Conservation (phyloP, 305 asterid genomes). For the Solanum hybrid region DNA sequence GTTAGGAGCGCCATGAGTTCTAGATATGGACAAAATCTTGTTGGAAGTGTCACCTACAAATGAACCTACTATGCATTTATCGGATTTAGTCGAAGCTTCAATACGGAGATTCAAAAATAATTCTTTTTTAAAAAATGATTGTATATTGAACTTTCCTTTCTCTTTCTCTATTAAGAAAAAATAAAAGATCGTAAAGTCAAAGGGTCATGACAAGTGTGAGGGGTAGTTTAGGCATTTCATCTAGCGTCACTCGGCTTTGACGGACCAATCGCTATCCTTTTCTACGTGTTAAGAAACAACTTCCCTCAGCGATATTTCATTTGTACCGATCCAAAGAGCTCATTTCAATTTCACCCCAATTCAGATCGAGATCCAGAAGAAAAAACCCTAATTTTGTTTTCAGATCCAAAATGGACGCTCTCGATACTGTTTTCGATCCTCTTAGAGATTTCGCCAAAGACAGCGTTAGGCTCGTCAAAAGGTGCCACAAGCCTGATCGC, state of each 20-base stretch:
- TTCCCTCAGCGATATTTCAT: neutral
- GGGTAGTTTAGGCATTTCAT: neutral
- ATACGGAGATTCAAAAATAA: too few species aligned
- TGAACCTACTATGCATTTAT: too few species aligned
- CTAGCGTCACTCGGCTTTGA: conserved; percentile 1
- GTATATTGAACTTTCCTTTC: too few species aligned
- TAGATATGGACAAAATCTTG: neutral
- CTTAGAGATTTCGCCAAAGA: conserved; percentile 81
- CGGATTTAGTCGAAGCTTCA: too few species aligned
- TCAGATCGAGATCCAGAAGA: neutral
- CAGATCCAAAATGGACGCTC: conserved; percentile 46
- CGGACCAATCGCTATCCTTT: neutral
- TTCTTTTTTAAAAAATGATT: too few species aligned
- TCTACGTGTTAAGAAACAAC: neutral
- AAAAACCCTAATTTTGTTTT: neutral
- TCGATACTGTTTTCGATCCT: conserved; percentile 85
- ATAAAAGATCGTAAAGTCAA: neutral
- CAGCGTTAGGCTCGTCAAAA: conserved; percentile 82
- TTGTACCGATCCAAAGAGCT: neutral
- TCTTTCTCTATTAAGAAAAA: too few species aligned
- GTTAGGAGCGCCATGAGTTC: neutral
- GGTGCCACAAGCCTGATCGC: conserved; percentile 94
- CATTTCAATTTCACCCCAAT: neutral
- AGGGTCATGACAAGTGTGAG: neutral
- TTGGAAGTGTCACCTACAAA: neutral